Percentiles rank a stretch among this genome's conserved stretches.
phyloP scores from a whole-genome alignment of 495 filamentous ascomycete species.

The Clohesyomyces aquaticus region DNA sequence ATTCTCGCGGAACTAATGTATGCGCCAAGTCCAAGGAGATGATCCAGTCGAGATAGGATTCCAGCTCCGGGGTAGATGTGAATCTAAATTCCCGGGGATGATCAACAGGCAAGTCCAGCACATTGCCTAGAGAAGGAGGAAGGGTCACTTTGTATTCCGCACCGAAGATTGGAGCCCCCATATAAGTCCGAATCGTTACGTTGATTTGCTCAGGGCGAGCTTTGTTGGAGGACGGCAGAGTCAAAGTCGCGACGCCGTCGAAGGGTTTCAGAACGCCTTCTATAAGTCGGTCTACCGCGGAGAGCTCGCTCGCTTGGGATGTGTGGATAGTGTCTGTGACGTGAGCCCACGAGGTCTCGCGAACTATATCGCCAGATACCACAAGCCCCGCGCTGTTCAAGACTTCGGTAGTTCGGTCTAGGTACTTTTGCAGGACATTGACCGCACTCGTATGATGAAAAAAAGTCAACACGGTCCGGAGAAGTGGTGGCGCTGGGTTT shows the following conservation, averaged over 20 bases:
- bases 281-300: slow-evolving; percentile 28
- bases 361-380: not conserved
- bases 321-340: slow-evolving; percentile 11
- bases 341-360: slow-evolving; percentile 22
- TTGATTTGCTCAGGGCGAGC: slow-evolving; percentile 45
- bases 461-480: slow-evolving; percentile 68
- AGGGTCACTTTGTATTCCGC: slow-evolving; percentile 56
- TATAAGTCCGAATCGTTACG: slow-evolving; percentile 53
- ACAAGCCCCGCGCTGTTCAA: slow-evolving; percentile 52
- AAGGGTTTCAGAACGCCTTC: slow-evolving; percentile 33
- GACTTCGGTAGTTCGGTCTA: slow-evolving; percentile 48
- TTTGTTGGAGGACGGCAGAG: slow-evolving; percentile 30
- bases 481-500: slow-evolving; percentile 60
- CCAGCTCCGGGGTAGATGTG: slow-evolving; percentile 16
- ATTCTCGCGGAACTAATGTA: slow-evolving; percentile 16
- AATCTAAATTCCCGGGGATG: slow-evolving; percentile 33
- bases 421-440: slow-evolving; percentile 47
- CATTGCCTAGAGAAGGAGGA: slow-evolving; percentile 17
- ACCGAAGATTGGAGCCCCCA: slow-evolving; percentile 51
- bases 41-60: slow-evolving; percentile 28
- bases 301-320: slow-evolving; percentile 15
- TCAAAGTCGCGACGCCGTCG: slow-evolving; percentile 41
- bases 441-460: slow-evolving; percentile 61
- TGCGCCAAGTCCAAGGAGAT: slow-evolving; percentile 32
- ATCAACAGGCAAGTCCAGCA: slow-evolving; percentile 19